phyloP scores from a whole-genome alignment of 2,329 filamentous ascomycete genomes.

The Colletotrichum lini region DNA sequence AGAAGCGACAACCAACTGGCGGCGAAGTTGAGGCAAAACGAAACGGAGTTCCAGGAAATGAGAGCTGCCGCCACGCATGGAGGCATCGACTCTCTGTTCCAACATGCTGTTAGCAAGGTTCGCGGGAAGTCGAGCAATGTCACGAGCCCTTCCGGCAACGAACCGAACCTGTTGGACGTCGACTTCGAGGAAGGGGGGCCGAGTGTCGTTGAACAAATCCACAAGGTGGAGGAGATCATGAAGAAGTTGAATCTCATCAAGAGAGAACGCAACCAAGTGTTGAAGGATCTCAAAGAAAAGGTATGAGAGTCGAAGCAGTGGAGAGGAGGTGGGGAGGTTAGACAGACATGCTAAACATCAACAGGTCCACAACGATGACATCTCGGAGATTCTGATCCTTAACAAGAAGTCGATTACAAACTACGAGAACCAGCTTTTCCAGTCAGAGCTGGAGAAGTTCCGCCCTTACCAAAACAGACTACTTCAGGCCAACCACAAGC shows the following conservation, averaged over 20 bases:
- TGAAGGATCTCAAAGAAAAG: constrained; percentile 98
- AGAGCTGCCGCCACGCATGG: constrained; percentile 87
- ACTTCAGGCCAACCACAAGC: constrained; percentile 94
- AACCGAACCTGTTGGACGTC: constrained; percentile 89
- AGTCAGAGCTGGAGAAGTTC: constrained; percentile 98
- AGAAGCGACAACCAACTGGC: constrained; percentile 89
- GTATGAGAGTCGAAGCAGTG: constrained; percentile 61
- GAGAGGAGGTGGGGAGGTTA: background rate
- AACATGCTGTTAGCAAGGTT: constrained; percentile 85
- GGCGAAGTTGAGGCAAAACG: constrained; percentile 86
- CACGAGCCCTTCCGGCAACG: constrained; percentile 71
- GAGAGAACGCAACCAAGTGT: constrained; percentile 88
- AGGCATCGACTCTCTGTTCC: constrained; percentile 90
- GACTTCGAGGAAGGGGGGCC: constrained; percentile 87
- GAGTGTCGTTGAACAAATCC: constrained; percentile 91
- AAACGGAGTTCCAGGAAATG: constrained; percentile 96
- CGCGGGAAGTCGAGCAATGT: constrained; percentile 75
- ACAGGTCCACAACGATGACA: constrained; percentile 95
- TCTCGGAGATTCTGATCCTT: constrained; percentile 95
- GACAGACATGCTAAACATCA: constrained; percentile 43
- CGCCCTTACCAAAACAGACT: constrained; percentile 91
- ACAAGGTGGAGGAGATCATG: constrained; percentile 88
- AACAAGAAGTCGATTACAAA: constrained; percentile 98
- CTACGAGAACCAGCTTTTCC: constrained; percentile 92
- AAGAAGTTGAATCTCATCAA: constrained; percentile 95